These are phyloP conservation scores for Sporothrix globosa DNA, from an alignment of 2,329 filamentous ascomycete species.

Conservation along the genomic window DNA sequence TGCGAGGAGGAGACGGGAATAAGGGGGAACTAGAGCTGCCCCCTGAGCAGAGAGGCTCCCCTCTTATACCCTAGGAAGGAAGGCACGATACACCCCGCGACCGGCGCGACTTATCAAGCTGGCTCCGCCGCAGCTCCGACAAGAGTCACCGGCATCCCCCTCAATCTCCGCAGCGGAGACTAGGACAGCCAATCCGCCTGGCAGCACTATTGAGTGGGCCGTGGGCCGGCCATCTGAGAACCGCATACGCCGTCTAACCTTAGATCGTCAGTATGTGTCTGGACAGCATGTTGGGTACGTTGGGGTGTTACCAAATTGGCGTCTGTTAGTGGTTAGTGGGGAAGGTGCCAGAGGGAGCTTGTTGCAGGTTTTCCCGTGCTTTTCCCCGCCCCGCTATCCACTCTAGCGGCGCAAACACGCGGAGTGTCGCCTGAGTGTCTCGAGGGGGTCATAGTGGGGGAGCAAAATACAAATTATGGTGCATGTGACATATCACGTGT, in stretches of 20 bases:
- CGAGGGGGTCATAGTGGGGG: neutral
- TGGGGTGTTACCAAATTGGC: neutral
- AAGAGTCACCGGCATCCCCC: constrained; percentile 22
- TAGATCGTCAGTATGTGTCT: constrained; percentile 1
- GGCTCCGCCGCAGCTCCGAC: neutral
- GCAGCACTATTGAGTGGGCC: neutral
- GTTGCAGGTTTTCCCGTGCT: constrained; percentile 19
- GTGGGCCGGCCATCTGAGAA: neutral
- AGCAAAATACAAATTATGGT: neutral
- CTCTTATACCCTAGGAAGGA: constrained; percentile 13
- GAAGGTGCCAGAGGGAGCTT: neutral
- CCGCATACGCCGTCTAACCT: too few species aligned
- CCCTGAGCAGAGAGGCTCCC: neutral
- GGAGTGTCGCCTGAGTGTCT: constrained; percentile 1
- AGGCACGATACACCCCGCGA: constrained; percentile 11
- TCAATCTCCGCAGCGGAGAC: neutral
- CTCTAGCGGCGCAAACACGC: neutral
- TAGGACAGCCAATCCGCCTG: neutral
- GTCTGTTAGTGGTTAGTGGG: neutral
- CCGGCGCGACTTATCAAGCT: constrained; percentile 7
- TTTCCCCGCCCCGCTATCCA: constrained; percentile 16
- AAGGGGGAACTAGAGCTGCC: neutral
- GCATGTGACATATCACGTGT: neutral
- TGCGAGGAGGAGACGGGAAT: neutral
- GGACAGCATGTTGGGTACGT: neutral